A percentile compares a stretch with the other conserved stretches of the same genome.
Evolutionary conservation across 768 basidiomycete genomes (phyloP).

Genomic region (Polyporus arcularius): DNA sequence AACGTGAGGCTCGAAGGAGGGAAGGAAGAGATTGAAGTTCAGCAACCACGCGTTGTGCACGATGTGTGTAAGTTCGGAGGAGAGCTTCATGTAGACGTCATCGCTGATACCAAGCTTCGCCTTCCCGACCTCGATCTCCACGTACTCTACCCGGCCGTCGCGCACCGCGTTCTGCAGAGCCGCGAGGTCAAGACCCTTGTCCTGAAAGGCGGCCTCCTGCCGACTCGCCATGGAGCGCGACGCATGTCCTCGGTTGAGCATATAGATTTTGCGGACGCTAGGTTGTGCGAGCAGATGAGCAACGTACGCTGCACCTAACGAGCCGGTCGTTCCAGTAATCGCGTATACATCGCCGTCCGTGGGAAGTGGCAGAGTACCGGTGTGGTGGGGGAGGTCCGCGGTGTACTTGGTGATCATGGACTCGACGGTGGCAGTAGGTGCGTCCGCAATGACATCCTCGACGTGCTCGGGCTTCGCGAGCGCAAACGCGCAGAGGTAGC

Average conservation of each 20-base stretch:
- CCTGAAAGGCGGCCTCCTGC: slow-evolving; percentile 19
- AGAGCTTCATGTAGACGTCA: slow-evolving; percentile 18
- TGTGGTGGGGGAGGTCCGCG: slow-evolving; percentile 2
- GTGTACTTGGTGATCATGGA: slow-evolving; percentile 23
- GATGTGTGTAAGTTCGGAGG: slow-evolving; percentile 10
- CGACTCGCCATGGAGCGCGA: slow-evolving; percentile 6
- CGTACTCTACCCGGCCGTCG: slow-evolving; percentile 13
- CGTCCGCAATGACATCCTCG: not conserved
- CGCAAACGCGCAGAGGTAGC: slow-evolving; percentile 3
- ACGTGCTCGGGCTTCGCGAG: not conserved
- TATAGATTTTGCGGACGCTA: slow-evolving; percentile 23
- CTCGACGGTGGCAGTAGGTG: not conserved
- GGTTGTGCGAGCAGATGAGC: slow-evolving; percentile 21
- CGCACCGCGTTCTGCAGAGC: slow-evolving; percentile 4
- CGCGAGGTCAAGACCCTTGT: slow-evolving; percentile 11
- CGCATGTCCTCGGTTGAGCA: slow-evolving; percentile 20
- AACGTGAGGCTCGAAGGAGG: slow-evolving; percentile 40
- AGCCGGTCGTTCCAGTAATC: slow-evolving; percentile 35
- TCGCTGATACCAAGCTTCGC: slow-evolving; percentile 19
- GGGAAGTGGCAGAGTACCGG: not conserved
- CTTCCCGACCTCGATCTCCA: slow-evolving; percentile 22
- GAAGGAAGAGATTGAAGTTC: slow-evolving; percentile 42
- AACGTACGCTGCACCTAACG: slow-evolving; percentile 30
- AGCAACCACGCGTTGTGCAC: slow-evolving; percentile 40
- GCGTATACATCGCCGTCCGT: not conserved